Conservation (phyloP, 257 asterid species). For the Solanum pimpinellifolium region DNA sequence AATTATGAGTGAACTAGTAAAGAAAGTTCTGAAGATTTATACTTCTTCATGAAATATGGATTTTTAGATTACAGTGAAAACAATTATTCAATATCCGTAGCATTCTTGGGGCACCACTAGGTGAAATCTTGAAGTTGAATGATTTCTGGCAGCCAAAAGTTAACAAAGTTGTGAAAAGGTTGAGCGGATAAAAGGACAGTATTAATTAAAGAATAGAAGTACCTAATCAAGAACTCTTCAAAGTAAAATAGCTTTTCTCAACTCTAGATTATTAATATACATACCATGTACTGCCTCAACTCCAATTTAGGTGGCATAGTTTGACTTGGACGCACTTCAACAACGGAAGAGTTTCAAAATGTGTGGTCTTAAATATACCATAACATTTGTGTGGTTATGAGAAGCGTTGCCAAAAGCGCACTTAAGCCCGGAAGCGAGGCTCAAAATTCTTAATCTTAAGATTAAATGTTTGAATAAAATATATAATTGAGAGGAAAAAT, state of each 20-base stretch:
- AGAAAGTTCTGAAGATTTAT: not conserved
- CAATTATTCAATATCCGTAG: not conserved
- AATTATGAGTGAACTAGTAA: not conserved
- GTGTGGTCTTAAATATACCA: not conserved
- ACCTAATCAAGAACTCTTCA: not conserved
- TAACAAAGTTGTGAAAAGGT: not conserved
- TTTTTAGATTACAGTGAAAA: not conserved
- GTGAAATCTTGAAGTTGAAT: not conserved
- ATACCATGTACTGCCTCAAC: not conserved
- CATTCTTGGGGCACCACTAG: not conserved
- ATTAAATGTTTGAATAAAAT: no score
- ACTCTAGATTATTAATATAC: not conserved
- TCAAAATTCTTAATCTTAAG: no score
- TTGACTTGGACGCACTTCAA: not conserved
- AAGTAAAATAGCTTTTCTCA: not conserved
- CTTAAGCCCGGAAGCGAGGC: not conserved
- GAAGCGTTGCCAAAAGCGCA: not conserved
- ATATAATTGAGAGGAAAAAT: no score
- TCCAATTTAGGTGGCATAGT: not conserved
- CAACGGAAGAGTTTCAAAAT: not conserved
- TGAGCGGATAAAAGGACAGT: not conserved
- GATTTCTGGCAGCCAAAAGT: not conserved
- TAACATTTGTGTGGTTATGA: not conserved
- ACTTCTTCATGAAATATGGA: not conserved
- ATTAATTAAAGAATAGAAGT: not conserved